phyloP scores from a whole-genome alignment of 2,329 filamentous ascomycete species.

The Pseudogymnoascus pannorum region DNA sequence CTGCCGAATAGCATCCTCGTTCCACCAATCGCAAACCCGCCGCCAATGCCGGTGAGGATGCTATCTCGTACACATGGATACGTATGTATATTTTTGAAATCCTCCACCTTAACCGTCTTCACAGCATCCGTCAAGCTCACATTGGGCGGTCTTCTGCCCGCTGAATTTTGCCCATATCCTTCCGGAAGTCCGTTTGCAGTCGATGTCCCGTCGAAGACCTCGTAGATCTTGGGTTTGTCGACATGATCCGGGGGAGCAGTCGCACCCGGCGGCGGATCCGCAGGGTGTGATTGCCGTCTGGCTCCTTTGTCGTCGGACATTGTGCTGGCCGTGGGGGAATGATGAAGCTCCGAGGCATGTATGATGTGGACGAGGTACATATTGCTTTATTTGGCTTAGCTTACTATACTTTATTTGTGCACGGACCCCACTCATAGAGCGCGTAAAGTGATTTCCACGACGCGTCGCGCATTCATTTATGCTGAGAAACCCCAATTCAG shows the following conservation, averaged over 20 bases:
- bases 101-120: slow-evolving; percentile 57
- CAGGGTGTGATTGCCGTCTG: slow-evolving; percentile 18
- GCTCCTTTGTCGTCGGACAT: slow-evolving; percentile 2
- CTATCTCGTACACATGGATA: slow-evolving; percentile 79
- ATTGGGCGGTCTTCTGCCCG: slow-evolving; percentile 16
- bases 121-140: slow-evolving; percentile 53
- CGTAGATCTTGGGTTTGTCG: slow-evolving; percentile 33
- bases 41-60: slow-evolving; percentile 73
- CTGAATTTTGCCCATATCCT: slow-evolving; percentile 29
- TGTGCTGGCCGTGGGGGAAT: neutral
- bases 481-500: slow-evolving; percentile 4
- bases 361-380: slow-evolving; percentile 10
- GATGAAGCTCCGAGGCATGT: slow-evolving; percentile 9
- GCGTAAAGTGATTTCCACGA: slow-evolving; percentile 9
- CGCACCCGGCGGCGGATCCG: slow-evolving; percentile 30
- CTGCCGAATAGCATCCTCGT: slow-evolving; percentile 68
- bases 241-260: slow-evolving; percentile 31
- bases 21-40: slow-evolving; percentile 68
- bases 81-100: slow-evolving; percentile 67
- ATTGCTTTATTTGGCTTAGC: slow-evolving; percentile 8
- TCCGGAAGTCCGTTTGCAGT: slow-evolving; percentile 28
- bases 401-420: neutral
- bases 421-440: neutral
- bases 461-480: neutral
- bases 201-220: slow-evolving; percentile 29